phyloP scores from a whole-genome alignment of 2,329 filamentous ascomycete species.

The Ascosphaera pollenicola region DNA sequence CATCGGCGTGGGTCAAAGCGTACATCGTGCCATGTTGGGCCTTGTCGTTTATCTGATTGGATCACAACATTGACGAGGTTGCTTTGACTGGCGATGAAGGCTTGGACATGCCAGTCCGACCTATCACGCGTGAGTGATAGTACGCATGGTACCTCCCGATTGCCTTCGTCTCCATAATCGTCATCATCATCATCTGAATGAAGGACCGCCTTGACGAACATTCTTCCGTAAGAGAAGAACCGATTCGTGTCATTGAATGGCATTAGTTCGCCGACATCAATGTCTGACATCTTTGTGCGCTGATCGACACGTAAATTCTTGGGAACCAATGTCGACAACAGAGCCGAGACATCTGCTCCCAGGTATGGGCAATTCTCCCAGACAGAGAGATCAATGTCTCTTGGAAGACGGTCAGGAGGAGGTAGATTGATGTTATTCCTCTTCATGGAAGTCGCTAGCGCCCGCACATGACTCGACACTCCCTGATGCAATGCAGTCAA shows the following conservation, averaged over 20 bases:
- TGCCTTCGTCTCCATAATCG: conserved; percentile 7
- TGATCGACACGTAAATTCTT: conserved; percentile 24
- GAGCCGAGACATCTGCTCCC: conserved; percentile 46
- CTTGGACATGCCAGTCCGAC: conserved; percentile 45
- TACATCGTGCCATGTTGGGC: conserved; percentile 62
- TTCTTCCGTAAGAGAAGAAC: conserved; percentile 58
- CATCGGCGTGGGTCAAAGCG: conserved; percentile 50
- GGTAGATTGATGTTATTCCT: conserved; percentile 56
- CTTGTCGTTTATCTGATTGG: conserved; percentile 42
- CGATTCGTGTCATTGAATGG: conserved; percentile 54
- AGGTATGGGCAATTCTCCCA: conserved; percentile 62
- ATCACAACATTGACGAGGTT: conserved; percentile 55
- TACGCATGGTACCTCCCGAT: conserved; percentile 48
- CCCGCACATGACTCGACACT: conserved; percentile 43
- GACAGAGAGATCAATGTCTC: conserved; percentile 52
- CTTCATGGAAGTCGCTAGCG: conserved; percentile 63
- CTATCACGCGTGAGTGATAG: conserved; percentile 52
- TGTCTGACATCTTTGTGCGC: conserved; percentile 16
- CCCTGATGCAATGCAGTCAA: conserved; percentile 29
- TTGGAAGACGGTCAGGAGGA: conserved; percentile 47
- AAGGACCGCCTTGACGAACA: conserved; percentile 51
- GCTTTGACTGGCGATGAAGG: conserved; percentile 59
- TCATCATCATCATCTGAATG: conserved; percentile 46
- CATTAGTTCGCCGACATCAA: conserved; percentile 42
- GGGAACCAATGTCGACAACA: conserved; percentile 38